These are phyloP conservation scores for Nakazawaea sp. DNA, from an alignment of 805 yeast species.

Conservation along the genomic window DNA sequence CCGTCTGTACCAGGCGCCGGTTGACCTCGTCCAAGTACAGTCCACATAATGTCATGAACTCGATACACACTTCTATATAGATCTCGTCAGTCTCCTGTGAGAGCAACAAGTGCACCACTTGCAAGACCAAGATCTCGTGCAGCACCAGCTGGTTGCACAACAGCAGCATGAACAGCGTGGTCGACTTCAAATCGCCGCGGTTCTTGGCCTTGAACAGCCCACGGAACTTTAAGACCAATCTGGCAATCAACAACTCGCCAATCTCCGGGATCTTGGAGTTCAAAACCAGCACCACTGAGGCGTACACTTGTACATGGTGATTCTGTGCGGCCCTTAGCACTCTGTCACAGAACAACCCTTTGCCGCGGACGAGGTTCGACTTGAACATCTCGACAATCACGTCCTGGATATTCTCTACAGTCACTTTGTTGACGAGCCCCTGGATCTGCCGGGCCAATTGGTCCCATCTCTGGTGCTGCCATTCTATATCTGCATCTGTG, in stretches of 20 bases:
- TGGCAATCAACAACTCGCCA: slow-evolving; percentile 48
- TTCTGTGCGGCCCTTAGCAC: slow-evolving; percentile 47
- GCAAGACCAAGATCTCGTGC: slow-evolving; percentile 46
- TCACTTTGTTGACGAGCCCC: slow-evolving; percentile 39
- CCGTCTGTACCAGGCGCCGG: slow-evolving; percentile 33
- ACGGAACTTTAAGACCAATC: slow-evolving; percentile 55
- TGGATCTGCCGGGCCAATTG: slow-evolving; percentile 39
- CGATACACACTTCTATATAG: slow-evolving; percentile 48
- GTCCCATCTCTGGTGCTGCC: slow-evolving; percentile 55
- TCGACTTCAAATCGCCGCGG: slow-evolving; percentile 32
- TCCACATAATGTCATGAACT: slow-evolving; percentile 48
- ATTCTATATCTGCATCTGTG: too few relatives aligned
- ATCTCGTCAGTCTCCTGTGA: slow-evolving; percentile 37
- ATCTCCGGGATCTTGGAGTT: slow-evolving; percentile 65
- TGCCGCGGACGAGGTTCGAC: slow-evolving; percentile 53
- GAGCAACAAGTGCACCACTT: slow-evolving; percentile 41
- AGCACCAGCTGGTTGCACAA: slow-evolving; percentile 57
- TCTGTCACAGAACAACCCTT: slow-evolving; percentile 52
- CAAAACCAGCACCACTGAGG: slow-evolving; percentile 51
- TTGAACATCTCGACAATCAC: slow-evolving; percentile 44
- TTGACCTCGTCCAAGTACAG: slow-evolving; percentile 35
- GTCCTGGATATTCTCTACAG: slow-evolving; percentile 37
- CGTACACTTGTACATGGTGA: slow-evolving; percentile 43
- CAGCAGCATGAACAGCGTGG: slow-evolving; percentile 46
- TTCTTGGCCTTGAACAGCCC: slow-evolving; percentile 42